A percentile compares a stretch with the other conserved stretches of the same genome.
Evolutionary conservation across 176 grass and related monocot genomes (phyloP).

Genomic region (Saccharum officinarum): DNA sequence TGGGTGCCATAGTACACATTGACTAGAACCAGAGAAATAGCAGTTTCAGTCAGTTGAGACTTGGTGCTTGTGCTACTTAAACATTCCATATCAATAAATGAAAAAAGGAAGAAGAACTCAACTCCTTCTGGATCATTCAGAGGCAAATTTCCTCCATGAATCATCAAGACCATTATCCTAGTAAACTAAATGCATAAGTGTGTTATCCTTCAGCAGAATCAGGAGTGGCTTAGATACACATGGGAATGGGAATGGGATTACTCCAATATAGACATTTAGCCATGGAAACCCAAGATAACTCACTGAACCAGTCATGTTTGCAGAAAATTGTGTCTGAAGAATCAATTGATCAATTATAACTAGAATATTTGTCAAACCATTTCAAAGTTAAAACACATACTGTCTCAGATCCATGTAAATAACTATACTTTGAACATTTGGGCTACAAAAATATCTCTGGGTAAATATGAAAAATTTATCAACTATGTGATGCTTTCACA

Average conservation of each 20-base stretch:
- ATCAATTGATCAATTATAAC: neutral
- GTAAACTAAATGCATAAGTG: neutral
- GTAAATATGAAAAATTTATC: neutral
- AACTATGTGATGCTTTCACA: neutral
- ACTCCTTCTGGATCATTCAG: neutral
- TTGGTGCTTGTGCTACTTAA: neutral
- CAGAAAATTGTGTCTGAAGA: neutral
- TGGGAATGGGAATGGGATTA: neutral
- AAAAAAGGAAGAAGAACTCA: neutral
- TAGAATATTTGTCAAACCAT: slow-evolving; percentile 9
- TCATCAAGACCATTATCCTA: neutral
- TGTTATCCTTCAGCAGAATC: neutral
- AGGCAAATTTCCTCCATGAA: neutral
- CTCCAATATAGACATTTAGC: neutral
- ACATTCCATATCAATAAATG: neutral
- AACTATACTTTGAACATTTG: neutral
- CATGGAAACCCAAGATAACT: neutral
- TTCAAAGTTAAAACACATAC: neutral
- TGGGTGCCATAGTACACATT: slow-evolving; percentile 4
- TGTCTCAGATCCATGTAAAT: neutral
- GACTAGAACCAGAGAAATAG: neutral
- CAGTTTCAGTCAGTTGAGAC: neutral
- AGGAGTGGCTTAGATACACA: neutral
- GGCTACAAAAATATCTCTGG: neutral
- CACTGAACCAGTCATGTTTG: neutral